Conservation (phyloP, 2,329 filamentous ascomycete species). For the Aspergillus sp. region DNA sequence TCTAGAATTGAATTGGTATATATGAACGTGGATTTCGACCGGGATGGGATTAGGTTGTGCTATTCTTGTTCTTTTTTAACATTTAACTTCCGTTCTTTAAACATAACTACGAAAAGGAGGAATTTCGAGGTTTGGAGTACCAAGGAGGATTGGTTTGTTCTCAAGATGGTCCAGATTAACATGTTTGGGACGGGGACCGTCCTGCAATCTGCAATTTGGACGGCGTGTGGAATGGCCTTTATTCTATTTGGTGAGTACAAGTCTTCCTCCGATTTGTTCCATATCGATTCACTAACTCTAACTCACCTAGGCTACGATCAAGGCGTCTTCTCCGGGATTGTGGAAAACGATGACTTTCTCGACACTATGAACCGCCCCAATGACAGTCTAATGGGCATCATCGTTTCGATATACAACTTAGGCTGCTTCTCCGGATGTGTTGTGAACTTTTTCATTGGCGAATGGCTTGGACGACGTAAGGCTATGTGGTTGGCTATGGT, state of each 20-base stretch:
- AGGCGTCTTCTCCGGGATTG: conserved; percentile 50
- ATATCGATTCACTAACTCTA: background rate
- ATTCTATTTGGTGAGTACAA: conserved; percentile 25
- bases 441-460: conserved; percentile 32
- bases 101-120: no score
- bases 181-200: conserved; percentile 24
- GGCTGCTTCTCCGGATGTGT: conserved; percentile 42
- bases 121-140: background rate
- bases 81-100: no score
- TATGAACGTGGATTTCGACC: background rate
- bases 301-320: conserved; percentile 46
- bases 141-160: background rate
- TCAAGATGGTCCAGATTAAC: conserved; percentile 23
- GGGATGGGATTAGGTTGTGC: background rate
- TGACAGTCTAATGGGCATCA: conserved; percentile 42
- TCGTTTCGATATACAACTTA: conserved; percentile 46
- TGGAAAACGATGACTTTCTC: conserved; percentile 48
- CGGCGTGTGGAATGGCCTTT: conserved; percentile 24
- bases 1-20: background rate
- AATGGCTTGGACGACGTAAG: conserved; percentile 29
- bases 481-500: conserved; percentile 38
- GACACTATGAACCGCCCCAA: conserved; percentile 39
- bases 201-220: conserved; percentile 23
- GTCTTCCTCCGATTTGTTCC: no score
- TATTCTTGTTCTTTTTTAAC: no score